Conservation (phyloP, 805 yeast species). For the Barnettozyma salicaria region DNA sequence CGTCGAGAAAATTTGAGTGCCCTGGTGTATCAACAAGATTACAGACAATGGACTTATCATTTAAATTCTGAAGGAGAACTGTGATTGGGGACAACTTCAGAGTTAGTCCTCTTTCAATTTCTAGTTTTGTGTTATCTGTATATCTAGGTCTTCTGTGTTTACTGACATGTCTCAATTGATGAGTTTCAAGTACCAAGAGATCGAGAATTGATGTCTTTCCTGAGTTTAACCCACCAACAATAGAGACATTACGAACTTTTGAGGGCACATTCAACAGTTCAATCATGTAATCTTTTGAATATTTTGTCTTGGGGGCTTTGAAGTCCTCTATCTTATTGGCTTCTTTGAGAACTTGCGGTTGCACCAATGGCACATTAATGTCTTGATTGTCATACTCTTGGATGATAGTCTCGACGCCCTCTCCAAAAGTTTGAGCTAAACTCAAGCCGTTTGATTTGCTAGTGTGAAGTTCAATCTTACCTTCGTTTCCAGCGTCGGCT, state of each 20-base stretch:
- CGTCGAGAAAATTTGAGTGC: slow-evolving; percentile 79
- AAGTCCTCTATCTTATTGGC: slow-evolving; percentile 44
- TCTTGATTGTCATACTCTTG: slow-evolving; percentile 48
- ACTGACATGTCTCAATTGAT: slow-evolving; percentile 37
- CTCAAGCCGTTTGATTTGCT: slow-evolving; percentile 39
- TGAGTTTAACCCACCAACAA: slow-evolving; percentile 75
- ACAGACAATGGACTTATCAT: slow-evolving; percentile 48
- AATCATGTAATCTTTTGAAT: slow-evolving; percentile 57
- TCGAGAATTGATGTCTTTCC: slow-evolving; percentile 86
- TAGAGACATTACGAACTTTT: slow-evolving; percentile 64
- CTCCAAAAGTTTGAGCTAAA: slow-evolving; percentile 45
- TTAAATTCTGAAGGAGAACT: slow-evolving; percentile 47
- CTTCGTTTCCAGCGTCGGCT: slow-evolving; percentile 10
- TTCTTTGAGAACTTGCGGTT: slow-evolving; percentile 38
- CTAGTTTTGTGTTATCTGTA: slow-evolving; percentile 67
- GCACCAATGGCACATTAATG: slow-evolving; percentile 58
- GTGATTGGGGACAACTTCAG: slow-evolving; percentile 59
- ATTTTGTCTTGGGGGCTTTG: slow-evolving; percentile 52
- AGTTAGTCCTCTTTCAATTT: slow-evolving; percentile 63
- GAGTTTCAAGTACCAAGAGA: slow-evolving; percentile 60
- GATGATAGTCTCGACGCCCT: slow-evolving; percentile 59
- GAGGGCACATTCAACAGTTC: slow-evolving; percentile 48
- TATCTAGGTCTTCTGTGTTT: slow-evolving; percentile 71
- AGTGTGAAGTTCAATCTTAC: slow-evolving; percentile 35
- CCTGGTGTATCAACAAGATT: slow-evolving; percentile 89